Percentiles rank a stretch among this genome's conserved stretches.
Conservation (phyloP, 2,329 filamentous ascomycete species). For the Hysterium pulicare region DNA sequence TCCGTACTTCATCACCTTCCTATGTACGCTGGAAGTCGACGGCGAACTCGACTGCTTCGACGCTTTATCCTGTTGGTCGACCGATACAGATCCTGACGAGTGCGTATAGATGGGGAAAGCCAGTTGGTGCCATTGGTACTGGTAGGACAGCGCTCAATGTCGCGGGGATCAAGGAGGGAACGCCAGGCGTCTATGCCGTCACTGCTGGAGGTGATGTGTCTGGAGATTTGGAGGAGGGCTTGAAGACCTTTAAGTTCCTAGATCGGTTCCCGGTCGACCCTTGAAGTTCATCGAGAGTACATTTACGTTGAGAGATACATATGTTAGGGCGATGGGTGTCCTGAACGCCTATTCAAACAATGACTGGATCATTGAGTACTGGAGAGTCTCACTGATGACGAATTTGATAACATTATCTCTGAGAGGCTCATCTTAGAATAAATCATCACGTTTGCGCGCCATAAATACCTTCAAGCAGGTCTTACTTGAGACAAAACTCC, state of each 20-base stretch:
- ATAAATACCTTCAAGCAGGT: no score
- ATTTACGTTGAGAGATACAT: no score
- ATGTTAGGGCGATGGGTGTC: no score
- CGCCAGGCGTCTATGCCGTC: conserved; percentile 35
- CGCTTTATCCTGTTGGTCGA: conserved; percentile 61
- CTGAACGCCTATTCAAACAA: no score
- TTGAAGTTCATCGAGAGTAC: no score
- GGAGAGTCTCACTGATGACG: no score
- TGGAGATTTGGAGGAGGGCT: conserved; percentile 44
- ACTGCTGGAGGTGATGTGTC: conserved; percentile 16
- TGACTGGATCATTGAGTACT: no score
- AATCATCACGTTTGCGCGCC: no score
- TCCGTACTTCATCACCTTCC: conserved; percentile 33
- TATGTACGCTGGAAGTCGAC: conserved; percentile 6
- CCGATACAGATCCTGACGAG: conserved; percentile 62
- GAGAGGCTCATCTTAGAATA: no score
- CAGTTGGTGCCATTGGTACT: conserved; percentile 58
- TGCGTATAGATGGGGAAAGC: conserved; percentile 68
- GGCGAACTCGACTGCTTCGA: conserved; percentile 35
- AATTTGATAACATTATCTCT: no score
- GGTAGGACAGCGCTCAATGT: conserved; percentile 39
- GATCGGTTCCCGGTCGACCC: no score
- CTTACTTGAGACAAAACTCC: no score
- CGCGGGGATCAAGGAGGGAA: conserved; percentile 43
- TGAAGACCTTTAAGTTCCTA: conserved; percentile 64